Conservation (phyloP, 1,284 basidiomycete genomes). For the Retiboletus flavoniger region DNA sequence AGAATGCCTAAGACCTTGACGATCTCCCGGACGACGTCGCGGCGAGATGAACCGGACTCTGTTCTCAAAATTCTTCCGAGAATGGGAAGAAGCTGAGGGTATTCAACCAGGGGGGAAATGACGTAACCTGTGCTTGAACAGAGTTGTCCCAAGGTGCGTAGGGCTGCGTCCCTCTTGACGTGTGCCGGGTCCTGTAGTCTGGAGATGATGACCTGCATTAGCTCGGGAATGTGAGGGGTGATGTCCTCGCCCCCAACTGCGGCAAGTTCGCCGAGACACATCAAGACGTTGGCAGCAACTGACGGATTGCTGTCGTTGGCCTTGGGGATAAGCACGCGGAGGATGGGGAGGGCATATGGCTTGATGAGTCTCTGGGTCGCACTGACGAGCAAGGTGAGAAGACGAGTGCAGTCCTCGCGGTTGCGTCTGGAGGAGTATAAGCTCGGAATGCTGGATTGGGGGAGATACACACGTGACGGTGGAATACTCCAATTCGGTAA, state of each 20-base stretch:
- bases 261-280: constrained; percentile 93
- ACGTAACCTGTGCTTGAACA: constrained; percentile 97
- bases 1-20: constrained; percentile 94
- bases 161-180: constrained; percentile 89
- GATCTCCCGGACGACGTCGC: constrained; percentile 91
- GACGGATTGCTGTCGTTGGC: constrained; percentile 83
- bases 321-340: constrained; percentile 87
- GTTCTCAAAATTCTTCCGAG: constrained; percentile 86
- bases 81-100: constrained; percentile 88
- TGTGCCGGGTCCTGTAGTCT: constrained; percentile 86
- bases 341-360: constrained; percentile 95
- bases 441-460: neutral
- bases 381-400: constrained; percentile 84
- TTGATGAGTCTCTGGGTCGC: constrained; percentile 95
- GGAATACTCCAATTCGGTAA: constrained; percentile 97
- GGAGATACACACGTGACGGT: constrained; percentile 68
- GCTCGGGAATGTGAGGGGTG: constrained; percentile 75
- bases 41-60: constrained; percentile 78
- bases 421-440: constrained; percentile 52
- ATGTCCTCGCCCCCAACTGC: constrained; percentile 95
- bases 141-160: constrained; percentile 92
- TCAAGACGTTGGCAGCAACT: constrained; percentile 91
- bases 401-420: constrained; percentile 89
- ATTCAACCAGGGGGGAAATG: constrained; percentile 86
- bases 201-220: constrained; percentile 89